These are phyloP conservation scores for Volvox carteri DNA, from an alignment of 163 green algal species.

Conservation along the genomic window DNA sequence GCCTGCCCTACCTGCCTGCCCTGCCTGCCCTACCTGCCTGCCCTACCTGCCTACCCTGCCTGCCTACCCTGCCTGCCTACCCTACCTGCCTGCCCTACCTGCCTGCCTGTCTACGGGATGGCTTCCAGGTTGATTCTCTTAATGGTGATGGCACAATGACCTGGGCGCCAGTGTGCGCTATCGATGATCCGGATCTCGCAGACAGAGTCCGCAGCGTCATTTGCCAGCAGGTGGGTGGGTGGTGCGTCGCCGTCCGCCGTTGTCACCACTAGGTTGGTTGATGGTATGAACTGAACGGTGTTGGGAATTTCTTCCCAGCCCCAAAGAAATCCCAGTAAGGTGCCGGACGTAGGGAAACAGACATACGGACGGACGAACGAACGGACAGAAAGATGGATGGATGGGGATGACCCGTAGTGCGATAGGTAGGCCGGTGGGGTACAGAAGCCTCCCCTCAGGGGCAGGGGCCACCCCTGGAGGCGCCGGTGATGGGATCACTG, in stretches of 20 bases:
- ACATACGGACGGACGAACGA: too few relatives aligned
- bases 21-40: too few relatives aligned
- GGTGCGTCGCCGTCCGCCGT: not conserved
- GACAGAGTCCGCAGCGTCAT: not conserved
- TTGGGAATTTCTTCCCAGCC: too few relatives aligned
- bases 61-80: too few relatives aligned
- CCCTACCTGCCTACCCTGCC: too few relatives aligned
- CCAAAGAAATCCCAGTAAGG: too few relatives aligned
- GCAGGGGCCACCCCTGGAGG: not conserved
- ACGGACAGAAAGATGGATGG: too few relatives aligned
- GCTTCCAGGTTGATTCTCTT: not conserved
- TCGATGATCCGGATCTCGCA: not conserved
- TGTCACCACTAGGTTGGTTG: not conserved
- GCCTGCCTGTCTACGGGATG: too few relatives aligned
- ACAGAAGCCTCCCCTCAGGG: not conserved
- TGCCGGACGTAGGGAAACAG: too few relatives aligned
- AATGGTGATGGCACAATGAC: not conserved
- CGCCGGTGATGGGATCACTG: not conserved
- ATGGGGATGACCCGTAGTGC: not conserved
- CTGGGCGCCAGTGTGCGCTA: slow-evolving; percentile 19
- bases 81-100: too few relatives aligned
- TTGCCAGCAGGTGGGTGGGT: slow-evolving; percentile 6
- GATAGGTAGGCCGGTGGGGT: not conserved
- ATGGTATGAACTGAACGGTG: not conserved
- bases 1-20: too few relatives aligned